Percentiles rank a stretch among this genome's conserved stretches.
Conservation (phyloP, 1,284 basidiomycete species). For the Puccinia triticina region DNA sequence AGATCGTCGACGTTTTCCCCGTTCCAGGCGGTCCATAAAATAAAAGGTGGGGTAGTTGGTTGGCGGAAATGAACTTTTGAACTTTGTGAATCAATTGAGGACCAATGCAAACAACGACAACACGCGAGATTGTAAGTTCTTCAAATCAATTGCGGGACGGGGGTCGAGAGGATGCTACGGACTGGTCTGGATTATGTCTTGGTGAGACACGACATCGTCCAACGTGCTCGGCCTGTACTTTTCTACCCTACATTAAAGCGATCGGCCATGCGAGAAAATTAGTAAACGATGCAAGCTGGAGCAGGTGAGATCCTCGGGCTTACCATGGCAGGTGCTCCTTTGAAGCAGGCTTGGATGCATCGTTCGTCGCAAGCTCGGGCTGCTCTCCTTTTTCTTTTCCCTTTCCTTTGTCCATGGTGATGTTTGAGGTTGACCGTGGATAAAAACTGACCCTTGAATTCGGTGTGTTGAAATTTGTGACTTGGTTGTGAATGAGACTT, state of each 20-base stretch:
- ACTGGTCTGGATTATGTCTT: conserved; percentile 91
- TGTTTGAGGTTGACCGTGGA: neutral
- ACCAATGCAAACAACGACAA: neutral
- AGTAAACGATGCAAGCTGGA: neutral
- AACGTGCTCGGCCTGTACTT: conserved; percentile 87
- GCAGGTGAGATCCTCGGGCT: no score
- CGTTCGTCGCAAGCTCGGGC: neutral
- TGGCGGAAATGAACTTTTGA: conserved; percentile 93
- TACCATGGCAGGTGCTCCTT: conserved; percentile 22
- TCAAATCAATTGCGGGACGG: neutral
- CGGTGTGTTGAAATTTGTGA: no score
- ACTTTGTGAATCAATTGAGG: conserved; percentile 65
- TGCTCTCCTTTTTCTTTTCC: conserved; percentile 17
- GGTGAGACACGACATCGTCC: conserved; percentile 89
- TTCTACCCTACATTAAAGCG: conserved; percentile 74
- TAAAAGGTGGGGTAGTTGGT: conserved; percentile 87
- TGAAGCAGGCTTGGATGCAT: conserved; percentile 6
- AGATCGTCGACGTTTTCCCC: conserved; percentile 94
- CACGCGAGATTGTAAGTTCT: neutral
- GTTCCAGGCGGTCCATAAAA: conserved; percentile 98
- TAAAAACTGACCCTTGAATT: no score
- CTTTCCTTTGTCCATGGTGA: conserved; percentile 47
- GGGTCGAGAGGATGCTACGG: conserved; percentile 57
- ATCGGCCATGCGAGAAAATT: neutral
- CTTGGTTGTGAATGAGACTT: no score